Percentiles rank a stretch among this genome's conserved stretches.
These are phyloP conservation scores for Lachnellula arida DNA, from an alignment of 2,329 filamentous ascomycete species.

Conservation along the genomic window DNA sequence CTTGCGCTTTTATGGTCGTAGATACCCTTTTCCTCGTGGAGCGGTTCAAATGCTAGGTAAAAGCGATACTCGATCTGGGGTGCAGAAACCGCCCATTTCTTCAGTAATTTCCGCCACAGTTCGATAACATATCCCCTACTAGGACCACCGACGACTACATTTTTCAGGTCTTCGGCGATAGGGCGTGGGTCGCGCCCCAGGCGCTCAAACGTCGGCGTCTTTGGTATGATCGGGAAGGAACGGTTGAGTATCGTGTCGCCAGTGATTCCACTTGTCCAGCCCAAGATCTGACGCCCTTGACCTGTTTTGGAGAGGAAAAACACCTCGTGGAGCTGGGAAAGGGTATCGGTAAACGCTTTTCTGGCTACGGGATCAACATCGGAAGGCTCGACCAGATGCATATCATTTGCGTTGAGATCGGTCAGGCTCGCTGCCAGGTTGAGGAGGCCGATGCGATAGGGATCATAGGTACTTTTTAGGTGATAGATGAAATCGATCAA, in stretches of 20 bases:
- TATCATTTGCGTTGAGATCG: background rate
- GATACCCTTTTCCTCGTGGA: background rate
- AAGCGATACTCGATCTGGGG: background rate
- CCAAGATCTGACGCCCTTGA: background rate
- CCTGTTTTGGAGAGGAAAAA: background rate
- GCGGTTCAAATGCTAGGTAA: background rate
- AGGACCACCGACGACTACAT: background rate
- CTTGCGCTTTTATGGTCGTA: constrained; percentile 1
- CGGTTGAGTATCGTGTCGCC: background rate
- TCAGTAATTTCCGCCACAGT: background rate
- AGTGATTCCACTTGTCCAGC: background rate
- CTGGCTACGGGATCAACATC: background rate
- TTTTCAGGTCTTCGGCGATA: background rate
- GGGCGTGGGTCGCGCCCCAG: constrained; percentile 2
- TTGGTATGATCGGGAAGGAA: background rate
- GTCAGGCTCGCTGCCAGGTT: background rate
- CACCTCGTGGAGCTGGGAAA: background rate
- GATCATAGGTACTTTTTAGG: constrained; percentile 1
- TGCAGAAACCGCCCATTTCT: background rate
- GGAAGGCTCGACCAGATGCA: background rate
- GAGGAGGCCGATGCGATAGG: constrained; percentile 1
- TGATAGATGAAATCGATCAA: constrained; percentile 1
- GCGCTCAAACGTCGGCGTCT: background rate
- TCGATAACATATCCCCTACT: background rate
- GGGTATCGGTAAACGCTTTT: background rate